phyloP scores from a whole-genome alignment of 257 asterid species.

The Capsicum pubescens region DNA sequence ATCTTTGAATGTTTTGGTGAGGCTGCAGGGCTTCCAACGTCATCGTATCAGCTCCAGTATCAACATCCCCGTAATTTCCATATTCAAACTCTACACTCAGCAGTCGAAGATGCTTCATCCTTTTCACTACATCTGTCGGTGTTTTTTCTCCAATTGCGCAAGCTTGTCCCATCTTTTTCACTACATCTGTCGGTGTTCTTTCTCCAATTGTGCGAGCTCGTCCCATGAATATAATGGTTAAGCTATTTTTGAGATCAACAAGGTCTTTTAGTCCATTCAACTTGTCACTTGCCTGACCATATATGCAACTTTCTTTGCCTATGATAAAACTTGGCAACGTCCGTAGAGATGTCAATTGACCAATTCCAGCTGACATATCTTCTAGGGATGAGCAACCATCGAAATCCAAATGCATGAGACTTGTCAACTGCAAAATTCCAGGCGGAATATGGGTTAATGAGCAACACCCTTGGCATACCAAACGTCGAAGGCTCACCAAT shows the following conservation, averaged over 20 bases:
- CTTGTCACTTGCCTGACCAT: neutral
- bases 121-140: slow-evolving; percentile 18
- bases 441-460: slow-evolving; percentile 24
- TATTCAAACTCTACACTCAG: neutral
- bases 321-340: neutral
- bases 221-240: neutral
- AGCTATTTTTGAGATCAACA: neutral
- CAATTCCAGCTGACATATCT: slow-evolving; percentile 26
- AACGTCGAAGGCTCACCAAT: slow-evolving; percentile 5
- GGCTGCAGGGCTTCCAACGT: too few relatives aligned
- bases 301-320: neutral
- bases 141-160: neutral
- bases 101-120: neutral
- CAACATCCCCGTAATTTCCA: neutral
- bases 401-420: slow-evolving; percentile 12
- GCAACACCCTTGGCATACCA: neutral
- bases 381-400: neutral
- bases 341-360: slow-evolving; percentile 21
- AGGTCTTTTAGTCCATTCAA: neutral
- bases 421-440: slow-evolving; percentile 12
- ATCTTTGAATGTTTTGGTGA: too few relatives aligned
- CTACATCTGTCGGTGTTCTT: neutral
- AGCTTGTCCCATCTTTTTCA: neutral
- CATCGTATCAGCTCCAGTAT: too few relatives aligned
- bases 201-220: neutral